phyloP scores from a whole-genome alignment of 179 eudicot genomes.

The Dionaea muscipula region DNA sequence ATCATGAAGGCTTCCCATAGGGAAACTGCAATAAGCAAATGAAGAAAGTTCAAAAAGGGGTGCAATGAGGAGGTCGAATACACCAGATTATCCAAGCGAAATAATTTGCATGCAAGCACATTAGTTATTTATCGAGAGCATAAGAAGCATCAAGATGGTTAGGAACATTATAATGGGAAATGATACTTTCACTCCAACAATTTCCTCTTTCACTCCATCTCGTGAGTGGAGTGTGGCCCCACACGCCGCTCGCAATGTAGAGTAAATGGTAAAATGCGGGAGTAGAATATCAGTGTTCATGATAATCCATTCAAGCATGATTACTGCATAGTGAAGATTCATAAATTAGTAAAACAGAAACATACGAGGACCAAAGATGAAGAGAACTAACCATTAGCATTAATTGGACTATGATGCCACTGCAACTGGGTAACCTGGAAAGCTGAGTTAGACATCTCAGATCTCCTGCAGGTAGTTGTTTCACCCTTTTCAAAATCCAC shows the following conservation, averaged over 20 bases:
- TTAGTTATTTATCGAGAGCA: background rate
- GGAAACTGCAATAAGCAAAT: no score
- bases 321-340: background rate
- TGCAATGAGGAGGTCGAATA: background rate
- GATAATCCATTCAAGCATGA: background rate
- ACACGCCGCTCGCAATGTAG: no score
- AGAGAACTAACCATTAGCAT: constrained; percentile 28
- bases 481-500: constrained; percentile 29
- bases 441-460: constrained; percentile 35
- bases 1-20: no score
- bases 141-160: no score
- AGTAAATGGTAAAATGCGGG: no score
- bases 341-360: background rate
- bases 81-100: background rate
- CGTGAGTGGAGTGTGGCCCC: no score
- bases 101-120: background rate
- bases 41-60: no score
- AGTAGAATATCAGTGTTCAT: no score
- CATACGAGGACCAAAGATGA: background rate
- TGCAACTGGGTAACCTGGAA: constrained; percentile 41
- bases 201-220: no score
- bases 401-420: constrained; percentile 26
- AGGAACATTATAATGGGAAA: no score
- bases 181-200: no score
- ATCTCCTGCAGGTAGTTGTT: constrained; percentile 30